Percentiles rank a stretch among this genome's conserved stretches.
phyloP scores from a whole-genome alignment of 306 rosid species.

The Fragaria nilgerrensis region DNA sequence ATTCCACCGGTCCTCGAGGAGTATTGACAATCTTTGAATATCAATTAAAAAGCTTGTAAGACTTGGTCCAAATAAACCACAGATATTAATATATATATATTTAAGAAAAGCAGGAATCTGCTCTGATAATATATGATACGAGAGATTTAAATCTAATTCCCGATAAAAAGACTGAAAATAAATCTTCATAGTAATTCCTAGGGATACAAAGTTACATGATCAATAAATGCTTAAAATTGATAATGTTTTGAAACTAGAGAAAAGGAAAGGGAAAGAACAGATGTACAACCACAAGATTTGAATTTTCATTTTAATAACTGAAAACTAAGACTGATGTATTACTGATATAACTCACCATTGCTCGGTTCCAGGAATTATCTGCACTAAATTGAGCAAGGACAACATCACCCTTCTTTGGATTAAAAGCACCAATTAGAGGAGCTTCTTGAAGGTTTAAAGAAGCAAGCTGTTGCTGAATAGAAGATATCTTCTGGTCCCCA shows the following conservation, averaged over 20 bases:
- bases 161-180: neutral
- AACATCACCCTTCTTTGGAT: slow-evolving; percentile 90
- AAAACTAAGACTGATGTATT: neutral
- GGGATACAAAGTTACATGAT: neutral
- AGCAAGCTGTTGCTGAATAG: slow-evolving; percentile 82
- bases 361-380: slow-evolving; percentile 89
- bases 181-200: neutral
- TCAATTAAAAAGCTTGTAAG: slow-evolving; percentile 17
- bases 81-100: neutral
- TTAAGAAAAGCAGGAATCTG: neutral
- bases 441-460: slow-evolving; percentile 86
- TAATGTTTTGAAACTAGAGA: neutral
- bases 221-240: neutral
- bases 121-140: neutral
- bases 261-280: neutral
- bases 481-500: slow-evolving; percentile 81
- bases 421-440: slow-evolving; percentile 84
- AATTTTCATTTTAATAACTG: neutral
- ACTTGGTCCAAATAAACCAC: neutral
- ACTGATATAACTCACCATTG: slow-evolving; percentile 65
- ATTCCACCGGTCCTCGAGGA: slow-evolving; percentile 88
- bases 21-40: slow-evolving; percentile 65
- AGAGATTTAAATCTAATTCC: neutral
- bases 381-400: slow-evolving; percentile 81
- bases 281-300: neutral